Conservation (phyloP, 202 grass and related monocot species). For the Dendrocalamus latiflorus region DNA sequence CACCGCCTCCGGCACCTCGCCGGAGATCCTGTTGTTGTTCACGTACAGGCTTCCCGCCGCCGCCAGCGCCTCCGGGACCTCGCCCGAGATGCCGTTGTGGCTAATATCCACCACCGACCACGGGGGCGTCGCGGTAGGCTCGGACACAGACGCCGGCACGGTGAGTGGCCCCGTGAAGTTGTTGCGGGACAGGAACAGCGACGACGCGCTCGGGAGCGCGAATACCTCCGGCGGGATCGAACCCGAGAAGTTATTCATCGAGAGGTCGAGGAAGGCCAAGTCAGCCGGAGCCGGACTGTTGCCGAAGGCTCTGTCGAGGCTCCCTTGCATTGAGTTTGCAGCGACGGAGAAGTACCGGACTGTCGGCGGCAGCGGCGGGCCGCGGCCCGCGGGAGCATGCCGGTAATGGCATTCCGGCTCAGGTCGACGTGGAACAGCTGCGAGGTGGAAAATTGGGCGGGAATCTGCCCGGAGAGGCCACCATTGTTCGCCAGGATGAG, state of each 20-base stretch:
- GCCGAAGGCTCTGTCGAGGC: conserved; percentile 38
- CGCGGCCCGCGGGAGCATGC: conserved; percentile 21
- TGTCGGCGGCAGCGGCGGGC: conserved; percentile 31
- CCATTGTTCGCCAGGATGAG: conserved; percentile 55
- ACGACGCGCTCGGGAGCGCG: conserved; percentile 45
- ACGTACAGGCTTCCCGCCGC: conserved; percentile 48
- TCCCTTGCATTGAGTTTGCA: conserved; percentile 46
- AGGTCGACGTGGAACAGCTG: conserved; percentile 71
- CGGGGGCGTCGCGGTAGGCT: neutral
- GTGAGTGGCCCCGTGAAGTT: conserved; percentile 54
- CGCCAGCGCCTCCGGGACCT: conserved; percentile 52
- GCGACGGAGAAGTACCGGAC: conserved; percentile 56
- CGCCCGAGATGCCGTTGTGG: conserved; percentile 58
- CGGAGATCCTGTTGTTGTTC: conserved; percentile 69
- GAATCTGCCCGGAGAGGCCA: conserved; percentile 57
- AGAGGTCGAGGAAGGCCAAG: conserved; percentile 56
- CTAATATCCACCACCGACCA: conserved; percentile 67
- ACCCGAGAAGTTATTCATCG: conserved; percentile 67
- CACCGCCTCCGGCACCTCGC: conserved; percentile 44
- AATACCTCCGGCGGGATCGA: conserved; percentile 47
- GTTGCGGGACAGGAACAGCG: conserved; percentile 61
- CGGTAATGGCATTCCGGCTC: conserved; percentile 43
- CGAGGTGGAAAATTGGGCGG: conserved; percentile 27
- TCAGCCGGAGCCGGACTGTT: conserved; percentile 1
- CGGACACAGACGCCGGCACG: neutral